These are phyloP conservation scores for Fraxinus pennsylvanica DNA, from an alignment of 257 asterid species.

Conservation along the genomic window DNA sequence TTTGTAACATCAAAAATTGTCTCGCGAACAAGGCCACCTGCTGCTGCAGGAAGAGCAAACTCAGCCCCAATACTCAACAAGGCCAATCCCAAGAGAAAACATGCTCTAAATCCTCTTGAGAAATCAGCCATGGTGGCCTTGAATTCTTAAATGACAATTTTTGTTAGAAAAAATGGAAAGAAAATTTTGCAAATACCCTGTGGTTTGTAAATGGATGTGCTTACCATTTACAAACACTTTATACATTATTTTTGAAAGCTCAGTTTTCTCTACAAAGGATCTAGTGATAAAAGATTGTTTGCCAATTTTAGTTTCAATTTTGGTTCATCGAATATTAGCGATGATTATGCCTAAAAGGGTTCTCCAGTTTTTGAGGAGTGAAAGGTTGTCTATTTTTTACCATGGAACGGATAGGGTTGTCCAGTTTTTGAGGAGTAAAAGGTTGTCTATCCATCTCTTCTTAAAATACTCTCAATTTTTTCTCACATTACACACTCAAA, in stretches of 20 bases:
- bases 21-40: constrained; percentile 36
- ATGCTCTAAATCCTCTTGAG: constrained; percentile 8
- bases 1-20: constrained; percentile 61
- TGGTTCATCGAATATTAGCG: neutral
- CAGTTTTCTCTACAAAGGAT: neutral
- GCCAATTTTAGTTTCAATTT: neutral
- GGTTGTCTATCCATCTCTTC: no score
- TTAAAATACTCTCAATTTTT: no score
- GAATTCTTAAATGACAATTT: constrained; percentile 13
- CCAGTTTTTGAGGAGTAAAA: no score
- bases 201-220: neutral
- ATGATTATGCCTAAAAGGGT: no score
- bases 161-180: neutral
- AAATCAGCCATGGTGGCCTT: constrained; percentile 23
- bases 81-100: constrained; percentile 25
- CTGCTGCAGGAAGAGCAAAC: constrained; percentile 24
- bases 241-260: neutral
- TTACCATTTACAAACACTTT: neutral
- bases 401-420: no score
- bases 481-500: no score
- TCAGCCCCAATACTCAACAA: constrained; percentile 31
- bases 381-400: no score
- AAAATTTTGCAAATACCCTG: neutral
- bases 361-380: no score
- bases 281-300: neutral